Conservation (phyloP, 139 green algal species). For the Spirogloea muscicola region DNA sequence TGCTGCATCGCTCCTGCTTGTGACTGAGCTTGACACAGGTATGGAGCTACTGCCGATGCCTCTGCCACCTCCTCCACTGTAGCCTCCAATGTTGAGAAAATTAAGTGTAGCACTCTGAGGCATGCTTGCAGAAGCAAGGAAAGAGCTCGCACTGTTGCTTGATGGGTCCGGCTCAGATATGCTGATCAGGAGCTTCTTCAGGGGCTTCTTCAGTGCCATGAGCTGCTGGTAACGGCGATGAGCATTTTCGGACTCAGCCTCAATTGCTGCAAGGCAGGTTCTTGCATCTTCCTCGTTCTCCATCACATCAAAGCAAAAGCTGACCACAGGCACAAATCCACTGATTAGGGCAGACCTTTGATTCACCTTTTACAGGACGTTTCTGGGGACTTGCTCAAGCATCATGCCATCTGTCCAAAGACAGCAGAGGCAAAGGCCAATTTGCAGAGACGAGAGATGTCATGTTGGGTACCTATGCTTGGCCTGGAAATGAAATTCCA, state of each 20-base stretch:
- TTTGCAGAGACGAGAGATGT: too few relatives aligned
- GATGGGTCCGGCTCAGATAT: slow-evolving; percentile 32
- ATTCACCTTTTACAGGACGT: too few relatives aligned
- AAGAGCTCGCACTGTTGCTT: too few relatives aligned
- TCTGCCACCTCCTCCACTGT: too few relatives aligned
- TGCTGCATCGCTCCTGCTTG: neutral
- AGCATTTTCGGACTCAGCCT: slow-evolving; percentile 45
- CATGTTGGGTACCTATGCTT: too few relatives aligned
- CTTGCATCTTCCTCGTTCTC: slow-evolving; percentile 40
- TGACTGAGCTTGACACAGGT: neutral
- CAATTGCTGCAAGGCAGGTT: slow-evolving; percentile 36
- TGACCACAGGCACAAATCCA: slow-evolving; percentile 36
- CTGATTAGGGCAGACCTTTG: too few relatives aligned
- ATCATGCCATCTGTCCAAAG: too few relatives aligned
- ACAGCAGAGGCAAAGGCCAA: too few relatives aligned
- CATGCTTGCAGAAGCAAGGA: too few relatives aligned
- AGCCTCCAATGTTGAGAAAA: too few relatives aligned
- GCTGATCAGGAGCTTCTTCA: slow-evolving; percentile 39
- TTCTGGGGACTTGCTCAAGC: too few relatives aligned
- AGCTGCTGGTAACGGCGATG: slow-evolving; percentile 49
- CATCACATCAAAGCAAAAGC: slow-evolving; percentile 41
- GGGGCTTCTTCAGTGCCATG: slow-evolving; percentile 43
- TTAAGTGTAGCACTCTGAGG: too few relatives aligned
- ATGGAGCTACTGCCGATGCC: neutral
- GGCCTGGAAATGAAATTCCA: slow-evolving; percentile 54